Evolutionary conservation across 306 rosid genomes (phyloP).

Genomic region (Chamaecrista fasciculata): DNA sequence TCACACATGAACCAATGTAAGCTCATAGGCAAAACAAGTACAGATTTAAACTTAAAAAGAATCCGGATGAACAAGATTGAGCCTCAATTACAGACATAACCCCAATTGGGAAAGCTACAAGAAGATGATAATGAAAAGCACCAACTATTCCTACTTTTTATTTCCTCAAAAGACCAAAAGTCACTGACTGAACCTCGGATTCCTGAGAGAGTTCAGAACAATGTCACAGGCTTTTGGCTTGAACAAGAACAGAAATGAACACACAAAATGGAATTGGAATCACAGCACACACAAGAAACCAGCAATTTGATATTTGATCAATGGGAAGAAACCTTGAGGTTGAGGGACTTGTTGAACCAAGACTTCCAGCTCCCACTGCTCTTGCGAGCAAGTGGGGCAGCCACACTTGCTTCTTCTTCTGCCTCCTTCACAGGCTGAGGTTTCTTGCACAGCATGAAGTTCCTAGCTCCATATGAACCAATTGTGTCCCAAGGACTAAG

Average conservation of each 20-base stretch:
- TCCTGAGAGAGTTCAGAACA: neutral
- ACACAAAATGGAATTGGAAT: neutral
- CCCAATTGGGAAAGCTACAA: too few species aligned
- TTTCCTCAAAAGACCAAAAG: too few species aligned
- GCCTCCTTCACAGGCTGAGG: constrained; percentile 46
- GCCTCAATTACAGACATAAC: too few species aligned
- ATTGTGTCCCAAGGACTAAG: constrained; percentile 74
- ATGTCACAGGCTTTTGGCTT: neutral
- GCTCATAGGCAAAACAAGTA: too few species aligned
- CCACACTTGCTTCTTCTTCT: constrained; percentile 15
- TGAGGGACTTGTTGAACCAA: constrained; percentile 86
- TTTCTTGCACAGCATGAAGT: constrained; percentile 85
- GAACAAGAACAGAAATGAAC: neutral
- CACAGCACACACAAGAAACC: neutral
- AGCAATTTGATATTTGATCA: constrained; percentile 26
- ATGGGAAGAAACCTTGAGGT: constrained; percentile 66
- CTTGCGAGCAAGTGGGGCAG: constrained; percentile 28
- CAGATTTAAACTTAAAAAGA: too few species aligned
- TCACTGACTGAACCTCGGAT: too few species aligned
- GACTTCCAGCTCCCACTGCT: constrained; percentile 70
- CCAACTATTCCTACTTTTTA: too few species aligned
- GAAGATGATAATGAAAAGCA: too few species aligned
- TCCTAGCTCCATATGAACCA: constrained; percentile 78
- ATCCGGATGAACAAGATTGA: too few species aligned
- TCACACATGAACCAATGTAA: neutral